Conservation (phyloP, 495 filamentous ascomycete genomes). For the Hypoxylon trugodes region DNA sequence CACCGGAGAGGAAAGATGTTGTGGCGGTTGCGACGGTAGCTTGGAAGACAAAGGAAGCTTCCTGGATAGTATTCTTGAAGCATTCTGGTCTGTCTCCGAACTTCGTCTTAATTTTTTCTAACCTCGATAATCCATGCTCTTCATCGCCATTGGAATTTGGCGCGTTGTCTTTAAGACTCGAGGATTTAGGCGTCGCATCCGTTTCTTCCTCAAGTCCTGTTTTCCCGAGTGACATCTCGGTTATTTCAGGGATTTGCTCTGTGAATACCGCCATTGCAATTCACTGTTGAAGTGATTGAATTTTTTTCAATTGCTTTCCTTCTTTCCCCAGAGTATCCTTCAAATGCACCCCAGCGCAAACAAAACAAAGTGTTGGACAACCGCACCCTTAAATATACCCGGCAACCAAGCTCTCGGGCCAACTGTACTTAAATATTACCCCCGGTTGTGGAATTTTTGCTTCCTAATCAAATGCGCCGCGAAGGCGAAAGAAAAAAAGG, state of each 20-base stretch:
- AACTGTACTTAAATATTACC: no score
- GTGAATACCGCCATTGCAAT: slow-evolving; percentile 6
- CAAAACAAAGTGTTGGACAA: no score
- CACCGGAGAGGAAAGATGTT: slow-evolving; percentile 66
- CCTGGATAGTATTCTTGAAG: slow-evolving; percentile 64
- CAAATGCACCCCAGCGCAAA: no score
- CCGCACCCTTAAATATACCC: no score
- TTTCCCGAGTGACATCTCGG: slow-evolving; percentile 16
- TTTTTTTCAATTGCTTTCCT: background rate
- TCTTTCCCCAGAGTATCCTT: no score
- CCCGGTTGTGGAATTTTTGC: no score
- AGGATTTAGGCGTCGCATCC: slow-evolving; percentile 8
- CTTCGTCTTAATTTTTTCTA: slow-evolving; percentile 34
- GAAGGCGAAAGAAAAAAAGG: no score
- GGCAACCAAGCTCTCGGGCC: no score
- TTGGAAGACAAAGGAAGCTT: slow-evolving; percentile 72
- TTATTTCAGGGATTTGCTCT: slow-evolving; percentile 21
- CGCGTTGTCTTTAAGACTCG: background rate
- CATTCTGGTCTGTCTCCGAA: slow-evolving; percentile 42
- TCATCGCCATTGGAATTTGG: slow-evolving; percentile 8
- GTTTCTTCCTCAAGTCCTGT: background rate
- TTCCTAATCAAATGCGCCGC: no score
- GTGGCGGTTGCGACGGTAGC: slow-evolving; percentile 75
- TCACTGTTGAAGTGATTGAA: background rate
- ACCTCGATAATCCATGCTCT: slow-evolving; percentile 24